phyloP scores from a whole-genome alignment of 2,329 filamentous ascomycete species.

The Annulohypoxylon truncatum region DNA sequence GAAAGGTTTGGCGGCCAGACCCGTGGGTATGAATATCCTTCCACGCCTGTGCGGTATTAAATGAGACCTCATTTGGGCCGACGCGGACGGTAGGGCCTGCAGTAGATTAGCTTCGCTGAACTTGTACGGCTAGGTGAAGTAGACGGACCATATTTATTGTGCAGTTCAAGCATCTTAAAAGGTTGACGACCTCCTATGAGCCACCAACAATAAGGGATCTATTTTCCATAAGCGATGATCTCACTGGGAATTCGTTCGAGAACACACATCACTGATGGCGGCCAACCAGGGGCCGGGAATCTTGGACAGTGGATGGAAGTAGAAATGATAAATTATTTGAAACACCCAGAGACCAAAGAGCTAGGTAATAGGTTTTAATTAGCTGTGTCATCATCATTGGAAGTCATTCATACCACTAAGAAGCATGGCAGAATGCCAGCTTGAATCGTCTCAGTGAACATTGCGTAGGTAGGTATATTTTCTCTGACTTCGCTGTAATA shows the following conservation, averaged over 20 bases:
- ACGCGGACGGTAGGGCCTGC: slow-evolving; percentile 30
- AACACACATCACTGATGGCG: slow-evolving; percentile 37
- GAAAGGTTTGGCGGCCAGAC: slow-evolving; percentile 33
- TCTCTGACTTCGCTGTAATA: not conserved
- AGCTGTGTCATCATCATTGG: not conserved
- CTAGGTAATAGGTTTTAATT: not conserved
- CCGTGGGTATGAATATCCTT: slow-evolving; percentile 39
- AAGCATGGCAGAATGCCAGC: not conserved
- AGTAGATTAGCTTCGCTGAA: not conserved
- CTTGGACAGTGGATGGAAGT: slow-evolving; percentile 36
- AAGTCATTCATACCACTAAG: slow-evolving; percentile 4
- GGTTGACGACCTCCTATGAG: slow-evolving; percentile 32
- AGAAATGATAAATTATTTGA: slow-evolving; percentile 34
- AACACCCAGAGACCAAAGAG: not conserved
- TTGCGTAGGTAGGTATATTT: not conserved
- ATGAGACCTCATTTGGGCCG: slow-evolving; percentile 39
- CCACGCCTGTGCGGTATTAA: slow-evolving; percentile 32
- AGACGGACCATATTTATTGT: slow-evolving; percentile 36
- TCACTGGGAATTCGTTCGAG: not conserved
- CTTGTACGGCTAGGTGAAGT: not conserved
- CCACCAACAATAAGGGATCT: slow-evolving; percentile 35
- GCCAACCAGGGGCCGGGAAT: slow-evolving; percentile 36
- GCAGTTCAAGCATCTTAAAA: slow-evolving; percentile 32
- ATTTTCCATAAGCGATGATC: not conserved
- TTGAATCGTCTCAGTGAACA: slow-evolving; percentile 2